Base-by-base conservation (phyloP, 805 yeast genomes). In the Saccharomycopsis fibuligera region DNA sequence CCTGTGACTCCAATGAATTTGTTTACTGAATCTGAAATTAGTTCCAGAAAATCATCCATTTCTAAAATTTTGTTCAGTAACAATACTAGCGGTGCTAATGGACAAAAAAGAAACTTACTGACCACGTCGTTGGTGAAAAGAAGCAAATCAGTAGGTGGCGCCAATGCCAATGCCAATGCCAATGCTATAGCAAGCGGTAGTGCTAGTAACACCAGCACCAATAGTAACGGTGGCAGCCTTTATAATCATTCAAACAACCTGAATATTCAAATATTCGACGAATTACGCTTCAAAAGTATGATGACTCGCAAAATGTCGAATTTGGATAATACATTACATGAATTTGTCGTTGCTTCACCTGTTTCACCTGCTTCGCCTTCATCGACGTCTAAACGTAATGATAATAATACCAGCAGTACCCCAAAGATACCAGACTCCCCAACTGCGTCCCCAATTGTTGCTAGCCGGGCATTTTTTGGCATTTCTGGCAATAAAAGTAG, bases 371-470 rank as follows among this genome's bases (percentile, higher is more conserved):
- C n/a, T n/a, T n/a, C n/a, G n/a, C n/a, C n/a, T n/a, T n/a, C n/a
- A n/a, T n/a, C n/a, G n/a, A n/a, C n/a, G n/a, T n/a, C n/a, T n/a
- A n/a, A n/a, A n/a, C n/a, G n/a, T n/a, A n/a, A n/a, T n/a, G n/a
- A n/a, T n/a, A n/a, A n/a, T 29, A 12, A 29, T 9, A n/a, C 9
- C 5, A 33, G 19, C 14, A n/a, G 5, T 8, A 33, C 17, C 29
- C 53, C 53, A 35, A 35, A 39, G 25, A 24, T 49, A 14, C 24
- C 53, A 10, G 35, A 17, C 8, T 22, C 53, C 27, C 53, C 53
- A n/a, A 40, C 39, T 33, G 53, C 53, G 3, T 41, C 50, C 12
- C 53, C 53, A 6, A 31, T 49, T 4, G 36, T 22, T 23, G 6
- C 47, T 16, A 19, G 21, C 39, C 37, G 6, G 17, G 37, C 37